These are phyloP conservation scores for Ceratocystis harringtonii DNA, from an alignment of 2,329 filamentous ascomycete genomes.

Conservation along the genomic window DNA sequence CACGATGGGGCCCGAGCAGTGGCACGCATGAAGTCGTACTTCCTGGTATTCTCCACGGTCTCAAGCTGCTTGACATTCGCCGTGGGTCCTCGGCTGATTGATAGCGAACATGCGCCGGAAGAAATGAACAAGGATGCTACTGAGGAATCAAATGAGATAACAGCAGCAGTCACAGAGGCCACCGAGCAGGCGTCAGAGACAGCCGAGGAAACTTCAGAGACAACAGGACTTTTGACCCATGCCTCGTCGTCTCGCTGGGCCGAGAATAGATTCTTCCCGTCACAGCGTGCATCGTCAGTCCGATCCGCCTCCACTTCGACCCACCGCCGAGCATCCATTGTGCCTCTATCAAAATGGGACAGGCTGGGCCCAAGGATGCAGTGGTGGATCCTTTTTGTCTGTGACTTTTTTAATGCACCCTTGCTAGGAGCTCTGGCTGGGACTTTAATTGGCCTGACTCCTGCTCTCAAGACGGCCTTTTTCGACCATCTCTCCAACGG, in stretches of 20 bases:
- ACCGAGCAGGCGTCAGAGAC: not conserved
- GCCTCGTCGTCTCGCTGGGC: not conserved
- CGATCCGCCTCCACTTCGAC: conserved; percentile 7
- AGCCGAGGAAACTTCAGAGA: not conserved
- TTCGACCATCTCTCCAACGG: conserved; percentile 43
- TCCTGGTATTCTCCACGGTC: conserved; percentile 49
- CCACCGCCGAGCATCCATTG: conserved; percentile 2
- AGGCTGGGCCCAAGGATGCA: conserved; percentile 16
- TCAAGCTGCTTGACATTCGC: conserved; percentile 50
- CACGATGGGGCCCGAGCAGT: conserved; percentile 28
- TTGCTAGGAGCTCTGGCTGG: conserved; percentile 45
- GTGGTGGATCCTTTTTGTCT: conserved; percentile 26
- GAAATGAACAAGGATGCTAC: conserved; percentile 21
- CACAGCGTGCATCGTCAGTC: conserved; percentile 17
- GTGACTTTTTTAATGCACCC: conserved; percentile 44
- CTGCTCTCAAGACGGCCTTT: conserved; percentile 44
- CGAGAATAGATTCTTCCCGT: not conserved
- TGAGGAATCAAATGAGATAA: conserved; percentile 14
- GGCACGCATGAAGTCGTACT: conserved; percentile 48
- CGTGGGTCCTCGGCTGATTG: conserved; percentile 41
- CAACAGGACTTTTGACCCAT: not conserved
- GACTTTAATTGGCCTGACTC: conserved; percentile 43
- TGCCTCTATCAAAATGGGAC: conserved; percentile 1
- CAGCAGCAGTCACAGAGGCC: no score
- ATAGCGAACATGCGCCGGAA: conserved; percentile 28